Evolutionary conservation across 2,329 filamentous ascomycete genomes (phyloP).

Genomic region (Pseudogymnoascus pannorum): DNA sequence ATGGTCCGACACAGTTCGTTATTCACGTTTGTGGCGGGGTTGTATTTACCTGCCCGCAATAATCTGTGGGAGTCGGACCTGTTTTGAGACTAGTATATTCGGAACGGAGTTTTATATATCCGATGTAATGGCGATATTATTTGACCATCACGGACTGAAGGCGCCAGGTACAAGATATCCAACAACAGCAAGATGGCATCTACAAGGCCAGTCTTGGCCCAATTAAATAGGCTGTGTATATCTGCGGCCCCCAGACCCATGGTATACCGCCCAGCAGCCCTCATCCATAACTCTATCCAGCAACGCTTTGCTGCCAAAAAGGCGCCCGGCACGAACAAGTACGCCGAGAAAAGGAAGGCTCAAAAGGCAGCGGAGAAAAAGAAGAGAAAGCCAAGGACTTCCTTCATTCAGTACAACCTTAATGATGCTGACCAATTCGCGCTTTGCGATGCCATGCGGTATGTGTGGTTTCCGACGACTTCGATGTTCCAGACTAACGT

Average conservation of each 20-base stretch:
- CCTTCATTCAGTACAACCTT: slow-evolving; percentile 30
- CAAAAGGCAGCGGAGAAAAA: slow-evolving; percentile 21
- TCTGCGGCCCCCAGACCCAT: slow-evolving; percentile 13
- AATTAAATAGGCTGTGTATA: slow-evolving; percentile 27
- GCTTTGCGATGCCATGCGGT: slow-evolving; percentile 90
- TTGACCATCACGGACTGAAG: neutral
- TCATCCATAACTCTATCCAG: slow-evolving; percentile 19
- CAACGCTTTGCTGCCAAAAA: slow-evolving; percentile 15
- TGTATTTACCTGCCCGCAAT: slow-evolving; percentile 8
- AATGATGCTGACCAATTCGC: slow-evolving; percentile 57
- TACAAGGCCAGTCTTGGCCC: slow-evolving; percentile 26
- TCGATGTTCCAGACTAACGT: slow-evolving; percentile 21
- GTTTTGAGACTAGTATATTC: neutral
- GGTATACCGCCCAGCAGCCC: slow-evolving; percentile 11
- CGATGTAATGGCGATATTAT: slow-evolving; percentile 2
- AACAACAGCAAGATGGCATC: slow-evolving; percentile 23
- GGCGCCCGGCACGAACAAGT: slow-evolving; percentile 14
- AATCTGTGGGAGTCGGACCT: neutral
- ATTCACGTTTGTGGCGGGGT: slow-evolving; percentile 7
- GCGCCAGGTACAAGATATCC: neutral
- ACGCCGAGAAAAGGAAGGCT: slow-evolving; percentile 20
- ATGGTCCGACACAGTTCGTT: neutral
- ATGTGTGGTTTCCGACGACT: slow-evolving; percentile 23
- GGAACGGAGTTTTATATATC: neutral
- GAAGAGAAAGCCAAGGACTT: slow-evolving; percentile 27